Evolutionary conservation across 345 rosid genomes (phyloP), one percentile per base, ranked within the genome.

Genomic region (Capsella bursapastoris): DNA sequence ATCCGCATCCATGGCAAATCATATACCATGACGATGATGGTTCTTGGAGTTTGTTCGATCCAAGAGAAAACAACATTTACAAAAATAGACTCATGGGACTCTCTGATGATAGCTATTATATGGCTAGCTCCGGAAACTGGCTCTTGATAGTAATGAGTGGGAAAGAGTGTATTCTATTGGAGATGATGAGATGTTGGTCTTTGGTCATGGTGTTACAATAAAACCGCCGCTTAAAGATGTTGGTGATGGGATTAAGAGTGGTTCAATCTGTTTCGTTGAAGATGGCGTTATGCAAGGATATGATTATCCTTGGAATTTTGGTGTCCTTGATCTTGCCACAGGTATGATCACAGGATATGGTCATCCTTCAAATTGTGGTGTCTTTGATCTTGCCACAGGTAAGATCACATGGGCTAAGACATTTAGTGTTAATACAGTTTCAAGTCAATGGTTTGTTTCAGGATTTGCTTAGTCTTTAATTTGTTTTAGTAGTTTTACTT

Each of bases 121-220:
- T 60, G 49, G 32, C 32, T 40, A 38, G 16, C 65, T 35, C 45
- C 0, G 64, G 65, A 1, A 60, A 60, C 6, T 22, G 65, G 48
- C 14, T 60, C 16, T 32, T 38, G 11, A 34, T 59, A 22, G 25
- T 22, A 22, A 22, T 22, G 25, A 51, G 9, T 66, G 71, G 71
- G 71, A 66, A 66, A 66, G 49, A 51, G 48, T 66, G 3, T 0
- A 22, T 1, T 52, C 71, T 25, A 52, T 52, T 27, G 61, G 71
- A 37, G 71, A 67, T 58, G 14, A 35, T 38, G 60, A 66, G 60
- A 52, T 67, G 71, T 7, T 66, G 5, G 9, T 52, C 9, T 29
- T 55, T 43, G 41, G 18, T 29, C 32, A 43, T 68, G 53, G 41
- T 1, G 16, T 27, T 55, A 68, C 31, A 9, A 9, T 40, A 41